Percentiles rank a stretch among this genome's conserved stretches.
Conservation (phyloP, 179 eudicot genomes). For the Spergularia azorica region DNA sequence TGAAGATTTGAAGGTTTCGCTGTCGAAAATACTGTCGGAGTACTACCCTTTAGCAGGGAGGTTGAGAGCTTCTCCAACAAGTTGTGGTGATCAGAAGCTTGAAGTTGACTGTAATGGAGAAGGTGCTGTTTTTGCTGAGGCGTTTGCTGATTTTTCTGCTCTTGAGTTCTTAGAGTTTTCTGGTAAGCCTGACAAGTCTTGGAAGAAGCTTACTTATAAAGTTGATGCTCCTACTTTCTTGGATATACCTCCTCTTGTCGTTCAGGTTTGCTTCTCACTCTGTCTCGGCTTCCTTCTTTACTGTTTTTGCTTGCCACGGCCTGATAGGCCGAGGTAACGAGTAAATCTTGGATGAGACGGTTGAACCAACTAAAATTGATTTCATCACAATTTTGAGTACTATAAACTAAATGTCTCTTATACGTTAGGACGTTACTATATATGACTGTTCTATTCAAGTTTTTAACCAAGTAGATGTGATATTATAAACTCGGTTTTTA, state of each 20-base stretch:
- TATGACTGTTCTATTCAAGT: too few species aligned
- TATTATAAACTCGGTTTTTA: too few species aligned
- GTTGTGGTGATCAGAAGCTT: conserved; percentile 49
- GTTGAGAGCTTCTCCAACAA: conserved; percentile 34
- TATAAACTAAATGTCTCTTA: too few species aligned
- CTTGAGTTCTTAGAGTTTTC: conserved; percentile 54
- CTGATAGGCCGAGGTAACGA: too few species aligned
- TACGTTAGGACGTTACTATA: too few species aligned
- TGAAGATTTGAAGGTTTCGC: conserved; percentile 49
- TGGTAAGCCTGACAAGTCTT: conserved; percentile 61
- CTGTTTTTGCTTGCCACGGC: too few species aligned
- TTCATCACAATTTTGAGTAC: too few species aligned
- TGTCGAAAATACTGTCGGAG: conserved; percentile 58
- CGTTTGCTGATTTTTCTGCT: conserved; percentile 53
- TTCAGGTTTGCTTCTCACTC: conserved; percentile 57
- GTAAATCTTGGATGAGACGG: too few species aligned
- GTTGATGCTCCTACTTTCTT: conserved; percentile 67
- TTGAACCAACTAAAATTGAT: too few species aligned
- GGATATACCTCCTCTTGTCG: conserved; percentile 85
- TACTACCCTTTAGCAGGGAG: conserved; percentile 96
- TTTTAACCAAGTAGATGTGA: too few species aligned
- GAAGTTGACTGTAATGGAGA: conserved; percentile 86
- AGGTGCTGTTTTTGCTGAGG: conserved; percentile 87
- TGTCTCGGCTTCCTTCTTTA: background rate
- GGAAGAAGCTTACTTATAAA: conserved; percentile 70